These are phyloP conservation scores for Russula griseocarnosa DNA, from an alignment of 768 basidiomycete genomes.

Conservation along the genomic window DNA sequence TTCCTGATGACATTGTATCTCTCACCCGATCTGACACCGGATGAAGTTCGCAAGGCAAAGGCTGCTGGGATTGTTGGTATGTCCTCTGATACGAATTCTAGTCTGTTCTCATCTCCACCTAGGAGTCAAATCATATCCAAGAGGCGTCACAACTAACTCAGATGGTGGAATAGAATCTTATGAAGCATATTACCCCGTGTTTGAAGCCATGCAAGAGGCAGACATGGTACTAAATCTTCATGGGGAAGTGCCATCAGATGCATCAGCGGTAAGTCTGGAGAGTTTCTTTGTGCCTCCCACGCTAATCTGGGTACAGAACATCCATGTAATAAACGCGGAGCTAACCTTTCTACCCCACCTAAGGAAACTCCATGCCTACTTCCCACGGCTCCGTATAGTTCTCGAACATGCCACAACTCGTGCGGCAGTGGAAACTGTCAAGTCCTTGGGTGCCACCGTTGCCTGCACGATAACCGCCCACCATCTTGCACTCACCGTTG, in stretches of 20 bases:
- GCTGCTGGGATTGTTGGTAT: constrained; percentile 70
- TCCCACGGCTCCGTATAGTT: constrained; percentile 90
- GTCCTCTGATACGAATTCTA: constrained; percentile 10
- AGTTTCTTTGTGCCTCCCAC: constrained; percentile 1
- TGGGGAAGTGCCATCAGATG: constrained; percentile 93
- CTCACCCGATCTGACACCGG: constrained; percentile 84
- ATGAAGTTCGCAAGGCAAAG: constrained; percentile 85
- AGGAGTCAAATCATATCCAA: constrained; percentile 95
- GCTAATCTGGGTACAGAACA: constrained; percentile 51
- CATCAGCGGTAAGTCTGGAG: constrained; percentile 45
- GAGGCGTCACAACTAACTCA: constrained; percentile 96
- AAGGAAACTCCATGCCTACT: constrained; percentile 69
- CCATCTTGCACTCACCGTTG: constrained; percentile 89
- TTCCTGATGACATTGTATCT: constrained; percentile 97
- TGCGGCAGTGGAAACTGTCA: constrained; percentile 84
- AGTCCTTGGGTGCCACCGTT: constrained; percentile 72
- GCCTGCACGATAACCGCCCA: constrained; percentile 97
- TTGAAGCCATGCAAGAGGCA: constrained; percentile 88
- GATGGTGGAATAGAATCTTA: constrained; percentile 96
- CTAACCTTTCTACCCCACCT: constrained; percentile 85
- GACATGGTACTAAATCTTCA: constrained; percentile 96
- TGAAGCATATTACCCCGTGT: constrained; percentile 87
- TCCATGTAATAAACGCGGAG: constrained; percentile 92
- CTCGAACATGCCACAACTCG: constrained; percentile 95
- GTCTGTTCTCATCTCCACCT: neutral